Evolutionary conservation across 306 rosid genomes (phyloP), one percentile per base, ranked within the genome.

Genomic region (Rubus parviflorus): DNA sequence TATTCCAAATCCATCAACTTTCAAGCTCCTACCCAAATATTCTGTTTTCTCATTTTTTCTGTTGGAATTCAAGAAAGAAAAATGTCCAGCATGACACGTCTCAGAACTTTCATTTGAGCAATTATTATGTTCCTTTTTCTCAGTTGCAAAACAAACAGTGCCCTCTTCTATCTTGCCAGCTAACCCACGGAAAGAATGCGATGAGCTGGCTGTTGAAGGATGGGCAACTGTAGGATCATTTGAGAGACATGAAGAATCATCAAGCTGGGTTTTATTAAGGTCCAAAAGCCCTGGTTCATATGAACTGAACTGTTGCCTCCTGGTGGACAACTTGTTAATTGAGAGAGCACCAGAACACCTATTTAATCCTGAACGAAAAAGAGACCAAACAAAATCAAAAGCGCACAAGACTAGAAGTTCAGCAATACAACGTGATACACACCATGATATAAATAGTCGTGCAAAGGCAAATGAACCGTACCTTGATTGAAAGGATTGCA

Each of bases 211-310:
- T 49, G 86, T 79, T 60, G 88, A 82, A 83, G 79, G 83, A 74
- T 49, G 81, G 43, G 75, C 63, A 51, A 60, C 56, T 16, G 70
- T 37, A 53, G 72, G 83, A 77, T 83, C 89, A 78, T 81, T 81
- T n/a, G 91, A 85, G 82, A 79, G 38, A 81, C 85, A 79, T 56
- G 85, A 83, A 16, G 86, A 77, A 47, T 75, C 86, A 75, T 75
- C 86, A 45, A 60, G 71, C n/a, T 68, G 85, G 77, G 75, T 83
- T 85, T 83, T 85, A 75, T 85, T 89, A 48, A 89, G 91, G 85
- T 87, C 91, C 57, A 89, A 38, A 15, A 73, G 48, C 75, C 80
- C 76, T 60, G 72, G 77, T 35, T 81, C 84, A 81, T 6, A 62
- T n/a, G 72, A 51, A 48, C 60, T 35, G 20, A 78, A 16, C 37